These are phyloP conservation scores for Zygnema circumcarinatum DNA, from an alignment of 139 green algal species.

Conservation along the genomic window DNA sequence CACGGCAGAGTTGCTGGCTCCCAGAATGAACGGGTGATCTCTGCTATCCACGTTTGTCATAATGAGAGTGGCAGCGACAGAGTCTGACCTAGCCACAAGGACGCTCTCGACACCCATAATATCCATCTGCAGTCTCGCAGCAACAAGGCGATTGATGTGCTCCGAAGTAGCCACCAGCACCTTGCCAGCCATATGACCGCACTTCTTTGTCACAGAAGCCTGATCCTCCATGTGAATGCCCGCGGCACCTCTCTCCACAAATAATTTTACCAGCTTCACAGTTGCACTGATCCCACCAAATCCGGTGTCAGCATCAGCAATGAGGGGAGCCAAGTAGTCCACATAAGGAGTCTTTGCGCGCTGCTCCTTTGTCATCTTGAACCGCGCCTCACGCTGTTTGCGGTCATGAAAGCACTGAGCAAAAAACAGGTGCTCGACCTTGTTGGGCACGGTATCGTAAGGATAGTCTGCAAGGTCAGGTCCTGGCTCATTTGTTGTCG, in stretches of 20 bases:
- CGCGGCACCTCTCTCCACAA: constrained; percentile 54
- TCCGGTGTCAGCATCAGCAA: constrained; percentile 85
- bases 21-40: constrained; percentile 83
- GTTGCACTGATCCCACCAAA: constrained; percentile 88
- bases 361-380: constrained; percentile 56
- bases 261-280: constrained; percentile 80
- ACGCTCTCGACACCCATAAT: constrained; percentile 55
- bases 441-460: constrained; percentile 58
- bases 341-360: constrained; percentile 47
- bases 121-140: constrained; percentile 47
- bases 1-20: constrained; percentile 61
- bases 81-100: constrained; percentile 79
- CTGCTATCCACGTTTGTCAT: constrained; percentile 82
- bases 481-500: constrained; percentile 55
- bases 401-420: constrained; percentile 54
- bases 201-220: constrained; percentile 61
- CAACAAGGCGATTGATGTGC: constrained; percentile 56
- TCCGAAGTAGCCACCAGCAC: constrained; percentile 56
- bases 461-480: constrained; percentile 60
- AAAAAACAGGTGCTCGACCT: constrained; percentile 61
- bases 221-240: constrained; percentile 64
- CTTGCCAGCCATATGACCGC: constrained; percentile 62
- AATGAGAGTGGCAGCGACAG: constrained; percentile 79
- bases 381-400: constrained; percentile 46
- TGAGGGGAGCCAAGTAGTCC: constrained; percentile 83